These are phyloP conservation scores for Kwoniella dendrophila DNA, from an alignment of 768 basidiomycete species.

Conservation along the genomic window DNA sequence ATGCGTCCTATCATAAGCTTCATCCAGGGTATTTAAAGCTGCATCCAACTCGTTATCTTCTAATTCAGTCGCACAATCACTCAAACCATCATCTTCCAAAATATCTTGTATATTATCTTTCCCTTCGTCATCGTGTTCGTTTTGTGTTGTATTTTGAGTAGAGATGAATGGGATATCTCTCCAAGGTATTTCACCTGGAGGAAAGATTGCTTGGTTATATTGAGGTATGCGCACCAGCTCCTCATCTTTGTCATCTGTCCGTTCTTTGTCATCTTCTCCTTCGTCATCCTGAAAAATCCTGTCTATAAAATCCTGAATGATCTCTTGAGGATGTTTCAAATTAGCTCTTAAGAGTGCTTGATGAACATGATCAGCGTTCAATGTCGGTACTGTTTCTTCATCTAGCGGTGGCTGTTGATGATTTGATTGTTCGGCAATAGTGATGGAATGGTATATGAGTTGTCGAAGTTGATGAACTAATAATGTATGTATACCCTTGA, in stretches of 20 bases:
- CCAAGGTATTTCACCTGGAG: constrained; percentile 5
- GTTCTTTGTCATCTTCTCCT: background rate
- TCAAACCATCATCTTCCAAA: background rate
- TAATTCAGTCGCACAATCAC: constrained; percentile 13
- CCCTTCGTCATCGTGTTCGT: background rate
- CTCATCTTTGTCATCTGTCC: background rate
- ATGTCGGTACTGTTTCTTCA: background rate
- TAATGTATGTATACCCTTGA: constrained; percentile 11
- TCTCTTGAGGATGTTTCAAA: background rate
- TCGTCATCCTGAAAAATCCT: constrained; percentile 8
- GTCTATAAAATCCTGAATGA: constrained; percentile 1
- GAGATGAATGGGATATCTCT: constrained; percentile 1
- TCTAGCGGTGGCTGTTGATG: constrained; percentile 1
- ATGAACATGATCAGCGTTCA: constrained; percentile 10
- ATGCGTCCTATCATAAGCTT: constrained; percentile 16
- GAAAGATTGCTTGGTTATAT: background rate
- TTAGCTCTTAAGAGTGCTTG: constrained; percentile 5
- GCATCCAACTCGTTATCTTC: constrained; percentile 24
- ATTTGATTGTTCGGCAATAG: constrained; percentile 20
- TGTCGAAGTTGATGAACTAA: constrained; percentile 16
- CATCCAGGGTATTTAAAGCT: constrained; percentile 20
- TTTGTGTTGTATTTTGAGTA: background rate
- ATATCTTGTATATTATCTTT: constrained; percentile 6
- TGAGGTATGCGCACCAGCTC: background rate
- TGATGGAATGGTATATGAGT: constrained; percentile 16